Percentiles rank a stretch among this genome's conserved stretches.
phyloP scores from a whole-genome alignment of 2,329 filamentous ascomycete species.

The Aspergillus versicolor region DNA sequence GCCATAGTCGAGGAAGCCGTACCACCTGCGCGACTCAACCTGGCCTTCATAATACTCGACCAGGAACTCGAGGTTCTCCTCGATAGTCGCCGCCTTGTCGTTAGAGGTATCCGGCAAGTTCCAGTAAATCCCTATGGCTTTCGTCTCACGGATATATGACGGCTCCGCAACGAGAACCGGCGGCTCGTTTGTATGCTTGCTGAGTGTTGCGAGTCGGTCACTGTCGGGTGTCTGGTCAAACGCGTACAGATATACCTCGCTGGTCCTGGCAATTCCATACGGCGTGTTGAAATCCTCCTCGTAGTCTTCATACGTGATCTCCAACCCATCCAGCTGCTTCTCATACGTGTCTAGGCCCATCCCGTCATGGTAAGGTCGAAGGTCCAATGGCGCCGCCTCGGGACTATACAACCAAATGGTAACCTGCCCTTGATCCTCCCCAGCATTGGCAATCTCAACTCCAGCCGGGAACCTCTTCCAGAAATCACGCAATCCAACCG shows the following conservation, averaged over 20 bases:
- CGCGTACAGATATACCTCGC: slow-evolving; percentile 55
- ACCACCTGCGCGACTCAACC: slow-evolving; percentile 60
- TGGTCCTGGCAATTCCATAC: slow-evolving; percentile 59
- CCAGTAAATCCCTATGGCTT: slow-evolving; percentile 2
- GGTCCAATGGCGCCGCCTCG: slow-evolving; percentile 54
- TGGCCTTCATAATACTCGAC: slow-evolving; percentile 57
- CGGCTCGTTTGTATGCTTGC: slow-evolving; percentile 13
- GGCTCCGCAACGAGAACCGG: background rate
- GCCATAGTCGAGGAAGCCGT: slow-evolving; percentile 63
- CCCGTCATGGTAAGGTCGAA: slow-evolving; percentile 59
- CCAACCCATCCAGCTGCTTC: slow-evolving; percentile 59
- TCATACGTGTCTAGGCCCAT: slow-evolving; percentile 56
- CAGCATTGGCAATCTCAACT: slow-evolving; percentile 55
- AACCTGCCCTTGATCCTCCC: slow-evolving; percentile 50
- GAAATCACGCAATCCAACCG: slow-evolving; percentile 59
- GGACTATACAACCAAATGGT: slow-evolving; percentile 64
- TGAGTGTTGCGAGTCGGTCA: slow-evolving; percentile 38
- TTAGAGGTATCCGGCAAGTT: slow-evolving; percentile 8
- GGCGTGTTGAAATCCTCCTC: slow-evolving; percentile 57
- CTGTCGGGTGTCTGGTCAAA: slow-evolving; percentile 52
- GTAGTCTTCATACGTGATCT: slow-evolving; percentile 65
- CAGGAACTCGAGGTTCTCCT: slow-evolving; percentile 57
- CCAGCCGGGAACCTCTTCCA: slow-evolving; percentile 64
- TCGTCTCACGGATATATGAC: background rate
- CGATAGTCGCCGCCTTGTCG: slow-evolving; percentile 42